phyloP scores from a whole-genome alignment of 2,329 filamentous ascomycete species.

The Aspergillus pseudoviridinutans region DNA sequence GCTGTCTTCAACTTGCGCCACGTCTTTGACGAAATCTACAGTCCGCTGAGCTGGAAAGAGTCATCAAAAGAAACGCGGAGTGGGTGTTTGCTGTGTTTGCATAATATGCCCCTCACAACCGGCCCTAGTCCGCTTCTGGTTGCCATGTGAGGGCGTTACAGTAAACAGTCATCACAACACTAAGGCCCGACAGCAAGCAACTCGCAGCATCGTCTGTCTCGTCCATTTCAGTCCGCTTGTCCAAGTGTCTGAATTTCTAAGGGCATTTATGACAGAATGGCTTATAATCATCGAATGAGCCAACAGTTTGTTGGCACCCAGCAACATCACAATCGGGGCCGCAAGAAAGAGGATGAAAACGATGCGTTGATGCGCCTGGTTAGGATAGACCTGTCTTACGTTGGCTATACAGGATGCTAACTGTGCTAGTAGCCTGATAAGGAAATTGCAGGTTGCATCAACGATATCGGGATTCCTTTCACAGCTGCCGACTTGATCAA shows the following conservation, averaged over 20 bases:
- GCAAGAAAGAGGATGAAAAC: conserved; percentile 55
- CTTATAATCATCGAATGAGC: conserved; percentile 51
- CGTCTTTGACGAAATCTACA: background rate
- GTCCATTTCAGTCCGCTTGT: background rate
- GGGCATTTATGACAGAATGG: conserved; percentile 32
- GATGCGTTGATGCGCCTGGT: conserved; percentile 57
- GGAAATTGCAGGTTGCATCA: conserved; percentile 96
- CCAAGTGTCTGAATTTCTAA: conserved; percentile 4
- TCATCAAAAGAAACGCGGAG: conserved; percentile 22
- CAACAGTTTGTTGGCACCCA: conserved; percentile 47
- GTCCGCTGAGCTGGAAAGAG: conserved; percentile 11
- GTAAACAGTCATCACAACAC: conserved; percentile 37
- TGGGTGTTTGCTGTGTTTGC: conserved; percentile 38
- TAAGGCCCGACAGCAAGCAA: conserved; percentile 7
- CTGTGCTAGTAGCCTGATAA: conserved; percentile 50
- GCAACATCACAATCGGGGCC: conserved; percentile 45
- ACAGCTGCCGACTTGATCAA: conserved; percentile 83
- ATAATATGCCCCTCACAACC: conserved; percentile 24
- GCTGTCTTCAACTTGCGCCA: background rate
- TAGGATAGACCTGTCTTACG: conserved; percentile 14
- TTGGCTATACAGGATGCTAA: conserved; percentile 8
- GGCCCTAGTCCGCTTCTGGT: conserved; percentile 28
- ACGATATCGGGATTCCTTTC: conserved; percentile 90
- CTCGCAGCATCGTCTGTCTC: conserved; percentile 4
- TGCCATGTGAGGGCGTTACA: conserved; percentile 21